Percentiles rank a stretch among this genome's conserved stretches.
These are phyloP conservation scores for Trametes pubescens DNA, from an alignment of 1,284 basidiomycete species.

Conservation along the genomic window DNA sequence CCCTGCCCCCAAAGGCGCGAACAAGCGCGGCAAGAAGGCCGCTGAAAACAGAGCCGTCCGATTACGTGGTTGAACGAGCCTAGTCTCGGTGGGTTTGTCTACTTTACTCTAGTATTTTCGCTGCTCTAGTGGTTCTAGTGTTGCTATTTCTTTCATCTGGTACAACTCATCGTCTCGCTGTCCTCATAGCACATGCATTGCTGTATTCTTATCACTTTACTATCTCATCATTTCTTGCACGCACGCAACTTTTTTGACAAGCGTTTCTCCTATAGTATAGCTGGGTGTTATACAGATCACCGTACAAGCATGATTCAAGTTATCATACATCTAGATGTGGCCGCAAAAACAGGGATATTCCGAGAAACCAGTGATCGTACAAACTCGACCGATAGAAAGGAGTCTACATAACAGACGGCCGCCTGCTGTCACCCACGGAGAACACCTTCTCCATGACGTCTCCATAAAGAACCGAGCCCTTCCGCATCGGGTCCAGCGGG, in stretches of 20 bases:
- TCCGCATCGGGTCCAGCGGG: neutral
- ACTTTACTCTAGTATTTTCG: constrained; percentile 24
- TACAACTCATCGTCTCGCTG: constrained; percentile 4
- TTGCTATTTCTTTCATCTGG: neutral
- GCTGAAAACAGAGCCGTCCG: constrained; percentile 18
- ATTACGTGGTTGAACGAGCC: constrained; percentile 14
- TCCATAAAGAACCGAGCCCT: neutral
- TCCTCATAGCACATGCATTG: constrained; percentile 20
- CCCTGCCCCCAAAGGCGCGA: constrained; percentile 16
- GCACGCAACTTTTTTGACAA: neutral
- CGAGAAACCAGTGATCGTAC: neutral
- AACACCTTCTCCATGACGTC: constrained; percentile 3
- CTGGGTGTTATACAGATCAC: neutral
- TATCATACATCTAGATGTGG: neutral
- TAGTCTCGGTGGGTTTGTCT: neutral
- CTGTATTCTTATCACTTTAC: constrained; percentile 29
- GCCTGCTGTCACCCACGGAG: constrained; percentile 5
- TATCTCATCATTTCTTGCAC: neutral
- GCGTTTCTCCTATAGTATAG: neutral
- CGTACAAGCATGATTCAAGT: neutral
- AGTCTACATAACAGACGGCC: neutral
- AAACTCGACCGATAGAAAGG: neutral
- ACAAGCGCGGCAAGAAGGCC: constrained; percentile 12
- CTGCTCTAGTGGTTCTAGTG: constrained; percentile 10
- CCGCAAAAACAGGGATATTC: neutral